Base-by-base conservation (phyloP, 306 rosid genomes). In the Trichosanthes cucumerina region DNA sequence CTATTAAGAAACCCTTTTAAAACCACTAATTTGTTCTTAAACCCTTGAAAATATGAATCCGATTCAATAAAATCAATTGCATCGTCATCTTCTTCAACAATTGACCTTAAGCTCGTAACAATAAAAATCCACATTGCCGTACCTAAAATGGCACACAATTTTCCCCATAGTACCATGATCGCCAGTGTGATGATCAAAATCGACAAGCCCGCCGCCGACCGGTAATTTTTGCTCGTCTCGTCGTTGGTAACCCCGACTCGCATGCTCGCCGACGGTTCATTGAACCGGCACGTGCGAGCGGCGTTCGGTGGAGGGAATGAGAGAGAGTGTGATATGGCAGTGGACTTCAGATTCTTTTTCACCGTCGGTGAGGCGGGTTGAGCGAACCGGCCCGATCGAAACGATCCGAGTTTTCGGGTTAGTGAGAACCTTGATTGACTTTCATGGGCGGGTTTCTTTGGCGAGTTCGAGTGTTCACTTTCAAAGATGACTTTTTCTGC, bases 91-190 rank as follows among this genome's bases (percentile, higher is more conserved):
- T 41, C 68, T 19, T 44, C 70, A 58, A 77, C 4, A 12, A 9
- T 39, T 33, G 69, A 58, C 34, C 56, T 59, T 5, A 77, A 77
- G 4, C 63, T 59, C 1, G 71, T 23, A 1, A 39, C 41, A 1
- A 59, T 4, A 18, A 31, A 41, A 41, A 77, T 19, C 80, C 80
- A 77, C 1, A 16, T 7, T 8, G 80, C 70, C 39, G 80, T 77
- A 8, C 71, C 58, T 4, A 77, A 15, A 5, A 77, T 77, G 3
- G 80, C 80, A 39, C 70, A 77, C 0, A 77, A 3, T 77, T n/a
- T 77, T 77, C 80, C 80, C 80, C 80, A 77, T 19, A 59, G 4
- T 11, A 77, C 13, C 80, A 77, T 77, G 2, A 77, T 77, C 16
- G 43, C 16, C 46, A 77, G 39, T 4, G 56, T 77, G 14, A 77